phyloP scores from a whole-genome alignment of 441 rosid genomes.

The Melastoma candidum region DNA sequence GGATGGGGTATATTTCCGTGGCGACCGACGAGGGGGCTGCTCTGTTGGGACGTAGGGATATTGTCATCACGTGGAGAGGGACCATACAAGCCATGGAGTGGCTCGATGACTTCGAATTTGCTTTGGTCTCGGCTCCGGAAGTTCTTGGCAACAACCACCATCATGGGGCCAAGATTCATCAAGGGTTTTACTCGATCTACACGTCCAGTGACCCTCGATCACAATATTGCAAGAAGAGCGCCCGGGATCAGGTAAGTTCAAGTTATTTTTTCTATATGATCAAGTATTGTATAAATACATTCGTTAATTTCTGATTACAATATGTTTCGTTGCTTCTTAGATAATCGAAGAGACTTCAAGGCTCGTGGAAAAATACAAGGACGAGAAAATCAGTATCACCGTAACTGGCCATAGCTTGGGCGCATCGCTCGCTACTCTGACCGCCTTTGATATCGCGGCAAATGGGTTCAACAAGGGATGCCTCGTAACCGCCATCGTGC shows the following conservation, averaged over 20 bases:
- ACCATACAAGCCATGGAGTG: too few relatives aligned
- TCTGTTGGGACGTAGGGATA: too few relatives aligned
- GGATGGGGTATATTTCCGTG: too few relatives aligned
- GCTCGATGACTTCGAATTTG: slow-evolving; percentile 1
- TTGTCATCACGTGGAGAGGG: too few relatives aligned
- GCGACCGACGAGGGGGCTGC: too few relatives aligned
- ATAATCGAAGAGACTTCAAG: slow-evolving; percentile 38
- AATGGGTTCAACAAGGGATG: too few relatives aligned
- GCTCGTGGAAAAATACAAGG: slow-evolving; percentile 48
- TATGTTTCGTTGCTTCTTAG: too few relatives aligned
- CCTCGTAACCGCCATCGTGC: too few relatives aligned
- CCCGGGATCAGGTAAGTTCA: slow-evolving; percentile 53
- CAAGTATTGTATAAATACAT: neutral
- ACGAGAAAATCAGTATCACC: slow-evolving; percentile 70
- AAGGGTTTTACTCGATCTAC: slow-evolving; percentile 79
- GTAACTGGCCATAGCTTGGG: slow-evolving; percentile 80
- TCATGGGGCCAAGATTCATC: slow-evolving; percentile 39
- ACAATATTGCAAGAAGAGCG: slow-evolving; percentile 43
- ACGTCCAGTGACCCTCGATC: slow-evolving; percentile 63
- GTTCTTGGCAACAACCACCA: slow-evolving; percentile 27
- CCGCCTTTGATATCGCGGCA: too few relatives aligned
- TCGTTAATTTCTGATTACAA: neutral
- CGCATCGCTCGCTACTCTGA: slow-evolving; percentile 53
- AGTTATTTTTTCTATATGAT: neutral
- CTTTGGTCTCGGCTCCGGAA: slow-evolving; percentile 36